Conservation (phyloP, 257 asterid species). For the Petunia secreta region DNA sequence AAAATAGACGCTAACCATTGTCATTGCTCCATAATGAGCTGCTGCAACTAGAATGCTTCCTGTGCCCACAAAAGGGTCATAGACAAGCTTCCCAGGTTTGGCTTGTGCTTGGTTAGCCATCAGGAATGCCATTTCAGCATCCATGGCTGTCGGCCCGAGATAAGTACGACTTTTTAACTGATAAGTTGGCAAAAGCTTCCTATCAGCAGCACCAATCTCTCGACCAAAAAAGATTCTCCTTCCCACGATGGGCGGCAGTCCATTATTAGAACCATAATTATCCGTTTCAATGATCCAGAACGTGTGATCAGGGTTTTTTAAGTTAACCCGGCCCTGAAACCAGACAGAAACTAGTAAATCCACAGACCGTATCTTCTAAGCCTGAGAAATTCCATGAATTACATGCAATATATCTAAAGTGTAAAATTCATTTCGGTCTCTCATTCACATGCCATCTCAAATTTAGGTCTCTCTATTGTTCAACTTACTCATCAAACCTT, state of each 20-base stretch:
- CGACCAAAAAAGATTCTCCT: slow-evolving; percentile 86
- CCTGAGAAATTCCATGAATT: not conserved
- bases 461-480: slow-evolving; percentile 9
- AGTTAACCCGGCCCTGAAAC: slow-evolving; percentile 84
- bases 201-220: slow-evolving; percentile 81
- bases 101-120: slow-evolving; percentile 98
- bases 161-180: slow-evolving; percentile 95
- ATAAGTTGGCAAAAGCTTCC: slow-evolving; percentile 89
- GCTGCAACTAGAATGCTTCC: slow-evolving; percentile 97
- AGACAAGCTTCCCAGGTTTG: slow-evolving; percentile 81
- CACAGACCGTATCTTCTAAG: slow-evolving; percentile 16
- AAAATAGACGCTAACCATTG: slow-evolving; percentile 70
- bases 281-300: slow-evolving; percentile 87
- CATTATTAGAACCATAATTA: slow-evolving; percentile 70
- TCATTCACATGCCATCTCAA: slow-evolving; percentile 1
- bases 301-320: slow-evolving; percentile 71
- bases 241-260: slow-evolving; percentile 79
- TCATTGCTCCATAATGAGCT: slow-evolving; percentile 98
- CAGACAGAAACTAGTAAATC: slow-evolving; percentile 5
- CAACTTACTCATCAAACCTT: not conserved
- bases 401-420: not conserved
- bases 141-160: slow-evolving; percentile 99
- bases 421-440: not conserved
- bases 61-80: slow-evolving; percentile 99
- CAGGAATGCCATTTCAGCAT: slow-evolving; percentile 99